Evolutionary conservation across 495 filamentous ascomycete genomes (phyloP).

Genomic region (Penicillium longicatenatum): DNA sequence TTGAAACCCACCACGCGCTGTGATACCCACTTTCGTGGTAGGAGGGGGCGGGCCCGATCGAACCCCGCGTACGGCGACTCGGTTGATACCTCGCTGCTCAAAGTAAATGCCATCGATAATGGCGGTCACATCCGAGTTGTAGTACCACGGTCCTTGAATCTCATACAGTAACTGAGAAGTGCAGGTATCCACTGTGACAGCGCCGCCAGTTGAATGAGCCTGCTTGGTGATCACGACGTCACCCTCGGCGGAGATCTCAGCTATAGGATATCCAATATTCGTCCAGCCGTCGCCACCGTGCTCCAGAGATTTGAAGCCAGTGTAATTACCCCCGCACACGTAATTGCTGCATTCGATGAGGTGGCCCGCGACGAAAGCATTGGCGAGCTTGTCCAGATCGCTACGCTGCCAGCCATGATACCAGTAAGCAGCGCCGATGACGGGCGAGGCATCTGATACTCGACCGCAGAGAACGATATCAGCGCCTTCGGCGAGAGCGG

Average conservation of each 20-base stretch:
- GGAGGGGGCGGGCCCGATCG: slow-evolving; percentile 47
- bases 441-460: slow-evolving; percentile 56
- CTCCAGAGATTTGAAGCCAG: slow-evolving; percentile 54
- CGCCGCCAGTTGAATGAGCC: slow-evolving; percentile 33
- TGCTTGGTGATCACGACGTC: slow-evolving; percentile 50
- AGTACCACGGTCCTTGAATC: slow-evolving; percentile 60
- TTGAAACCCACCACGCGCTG: slow-evolving; percentile 50
- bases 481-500: slow-evolving; percentile 51
- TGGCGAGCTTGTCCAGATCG: slow-evolving; percentile 51
- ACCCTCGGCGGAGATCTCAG: slow-evolving; percentile 55
- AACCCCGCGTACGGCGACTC: slow-evolving; percentile 31
- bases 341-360: slow-evolving; percentile 59
- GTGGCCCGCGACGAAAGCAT: slow-evolving; percentile 55
- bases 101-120: slow-evolving; percentile 51
- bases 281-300: slow-evolving; percentile 37
- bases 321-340: slow-evolving; percentile 59
- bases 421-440: slow-evolving; percentile 53
- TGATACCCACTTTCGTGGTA: slow-evolving; percentile 59
- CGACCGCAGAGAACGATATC: slow-evolving; percentile 62
- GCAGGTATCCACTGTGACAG: slow-evolving; percentile 52
- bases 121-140: slow-evolving; percentile 59
- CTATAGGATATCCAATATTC: slow-evolving; percentile 60
- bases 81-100: slow-evolving; percentile 43
- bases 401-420: slow-evolving; percentile 48
- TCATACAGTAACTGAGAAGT: slow-evolving; percentile 60